Conservation (phyloP, 2,329 filamentous ascomycete genomes). For the Diaporthe vaccinii region DNA sequence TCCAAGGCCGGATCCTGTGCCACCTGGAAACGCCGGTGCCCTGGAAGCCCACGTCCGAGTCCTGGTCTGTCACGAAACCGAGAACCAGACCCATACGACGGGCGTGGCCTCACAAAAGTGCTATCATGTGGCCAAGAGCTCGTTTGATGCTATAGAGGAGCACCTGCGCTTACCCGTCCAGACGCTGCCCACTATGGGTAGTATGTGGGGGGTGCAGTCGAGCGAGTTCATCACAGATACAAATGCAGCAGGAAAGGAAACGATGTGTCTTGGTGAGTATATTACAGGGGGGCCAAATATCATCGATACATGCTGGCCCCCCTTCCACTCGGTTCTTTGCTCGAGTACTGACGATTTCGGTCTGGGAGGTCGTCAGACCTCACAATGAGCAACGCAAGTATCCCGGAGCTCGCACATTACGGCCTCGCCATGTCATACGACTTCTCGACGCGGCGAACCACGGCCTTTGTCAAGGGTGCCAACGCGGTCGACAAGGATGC, state of each 20-base stretch:
- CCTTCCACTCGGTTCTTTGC: not conserved
- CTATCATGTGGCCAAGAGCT: not conserved
- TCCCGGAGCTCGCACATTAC: not conserved
- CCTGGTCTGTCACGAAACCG: not conserved
- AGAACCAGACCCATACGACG: not conserved
- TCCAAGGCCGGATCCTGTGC: too few species aligned
- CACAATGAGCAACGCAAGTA: not conserved
- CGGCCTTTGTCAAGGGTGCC: not conserved
- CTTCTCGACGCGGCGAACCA: not conserved
- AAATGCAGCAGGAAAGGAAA: not conserved
- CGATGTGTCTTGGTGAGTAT: not conserved
- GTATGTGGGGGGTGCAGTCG: not conserved
- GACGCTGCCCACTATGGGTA: not conserved
- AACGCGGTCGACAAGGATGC: not conserved
- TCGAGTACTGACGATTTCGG: not conserved
- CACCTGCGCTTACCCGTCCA: not conserved
- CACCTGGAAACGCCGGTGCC: too few species aligned
- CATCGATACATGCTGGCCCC: not conserved
- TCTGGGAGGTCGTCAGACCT: not conserved
- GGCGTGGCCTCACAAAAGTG: not conserved
- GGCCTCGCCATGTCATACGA: not conserved
- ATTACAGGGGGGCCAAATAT: not conserved
- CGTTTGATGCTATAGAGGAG: not conserved
- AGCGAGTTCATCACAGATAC: not conserved
- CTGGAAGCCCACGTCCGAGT: not conserved